A percentile compares a stretch with the other conserved stretches of the same genome.
Conservation (phyloP, 495 filamentous ascomycete species). For the Immersiella caudata region DNA sequence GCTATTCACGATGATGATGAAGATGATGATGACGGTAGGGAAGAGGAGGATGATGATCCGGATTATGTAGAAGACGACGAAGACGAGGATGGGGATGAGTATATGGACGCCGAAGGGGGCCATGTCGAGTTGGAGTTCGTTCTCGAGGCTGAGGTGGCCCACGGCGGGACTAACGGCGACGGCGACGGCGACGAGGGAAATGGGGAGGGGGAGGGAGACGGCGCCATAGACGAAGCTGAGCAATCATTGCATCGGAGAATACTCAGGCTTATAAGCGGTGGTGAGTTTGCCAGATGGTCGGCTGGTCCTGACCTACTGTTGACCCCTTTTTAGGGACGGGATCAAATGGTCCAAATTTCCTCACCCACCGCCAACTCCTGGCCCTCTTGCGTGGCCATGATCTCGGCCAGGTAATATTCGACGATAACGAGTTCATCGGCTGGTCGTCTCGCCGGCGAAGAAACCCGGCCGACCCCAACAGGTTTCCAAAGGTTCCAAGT, state of each 20-base stretch:
- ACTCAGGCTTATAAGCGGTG: conserved; percentile 36
- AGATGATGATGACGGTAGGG: conserved; percentile 17
- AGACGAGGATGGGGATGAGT: conserved; percentile 42
- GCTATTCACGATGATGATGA: conserved; percentile 7
- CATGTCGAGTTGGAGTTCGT: conserved; percentile 38
- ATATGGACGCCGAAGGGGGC: conserved; percentile 38
- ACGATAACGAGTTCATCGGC: conserved; percentile 36
- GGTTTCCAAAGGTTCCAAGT: conserved; percentile 76
- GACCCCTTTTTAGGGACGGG: conserved; percentile 1
- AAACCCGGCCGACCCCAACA: conserved; percentile 43
- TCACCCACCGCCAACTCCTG: conserved; percentile 53
- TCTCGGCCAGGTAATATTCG: conserved; percentile 40
- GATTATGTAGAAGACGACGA: conserved; percentile 19
- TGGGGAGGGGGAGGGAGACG: conserved; percentile 11
- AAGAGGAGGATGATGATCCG: background rate
- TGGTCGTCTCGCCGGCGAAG: conserved; percentile 23
- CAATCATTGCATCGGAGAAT: conserved; percentile 33
- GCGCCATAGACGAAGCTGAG: conserved; percentile 5
- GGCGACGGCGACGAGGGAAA: background rate
- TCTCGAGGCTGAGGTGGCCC: conserved; percentile 27
- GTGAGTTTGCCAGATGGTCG: conserved; percentile 12
- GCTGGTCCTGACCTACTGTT: background rate
- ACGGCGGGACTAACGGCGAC: background rate
- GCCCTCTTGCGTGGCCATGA: conserved; percentile 49
- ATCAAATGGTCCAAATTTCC: conserved; percentile 29